These are phyloP conservation scores for Claviceps cyperi DNA, from an alignment of 2,329 filamentous ascomycete species.

Conservation along the genomic window DNA sequence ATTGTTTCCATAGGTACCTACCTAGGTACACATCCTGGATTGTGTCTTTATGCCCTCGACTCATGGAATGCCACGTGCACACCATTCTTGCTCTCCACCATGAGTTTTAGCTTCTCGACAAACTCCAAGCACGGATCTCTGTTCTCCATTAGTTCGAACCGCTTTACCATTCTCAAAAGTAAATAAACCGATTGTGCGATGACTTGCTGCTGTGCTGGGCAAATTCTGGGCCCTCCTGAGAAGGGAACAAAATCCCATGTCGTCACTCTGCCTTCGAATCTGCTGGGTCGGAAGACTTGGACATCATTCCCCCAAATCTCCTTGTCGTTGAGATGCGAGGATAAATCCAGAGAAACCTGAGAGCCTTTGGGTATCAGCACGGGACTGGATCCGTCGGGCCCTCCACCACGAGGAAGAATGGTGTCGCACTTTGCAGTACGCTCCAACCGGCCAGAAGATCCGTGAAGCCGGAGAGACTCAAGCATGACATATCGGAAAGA, in stretches of 20 bases:
- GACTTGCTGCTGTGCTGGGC: constrained; percentile 5
- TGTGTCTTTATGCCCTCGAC: background rate
- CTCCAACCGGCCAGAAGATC: constrained; percentile 2
- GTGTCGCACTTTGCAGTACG: constrained; percentile 4
- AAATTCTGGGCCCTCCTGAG: constrained; percentile 5
- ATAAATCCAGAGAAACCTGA: constrained; percentile 2
- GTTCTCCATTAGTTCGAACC: constrained; percentile 3
- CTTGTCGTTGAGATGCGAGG: constrained; percentile 2
- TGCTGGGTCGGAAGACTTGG: constrained; percentile 1
- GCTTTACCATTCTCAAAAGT: constrained; percentile 2
- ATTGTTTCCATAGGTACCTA: too few species aligned
- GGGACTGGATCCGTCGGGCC: background rate
- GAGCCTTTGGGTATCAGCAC: constrained; percentile 2
- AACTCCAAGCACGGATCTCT: constrained; percentile 2
- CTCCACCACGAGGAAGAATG: constrained; percentile 2
- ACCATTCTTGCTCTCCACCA: constrained; percentile 4
- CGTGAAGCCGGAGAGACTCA: constrained; percentile 3
- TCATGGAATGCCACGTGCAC: constrained; percentile 4
- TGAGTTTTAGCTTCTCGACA: constrained; percentile 4
- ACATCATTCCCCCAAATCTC: constrained; percentile 3
- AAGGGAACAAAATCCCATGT: constrained; percentile 5
- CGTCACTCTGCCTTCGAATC: constrained; percentile 3
- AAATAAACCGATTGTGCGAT: constrained; percentile 4
- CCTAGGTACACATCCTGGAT: background rate
- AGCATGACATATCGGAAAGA: constrained; percentile 2